These are phyloP conservation scores for Aspergillus carlsbadensis DNA, from an alignment of 495 filamentous ascomycete genomes.

Conservation along the genomic window DNA sequence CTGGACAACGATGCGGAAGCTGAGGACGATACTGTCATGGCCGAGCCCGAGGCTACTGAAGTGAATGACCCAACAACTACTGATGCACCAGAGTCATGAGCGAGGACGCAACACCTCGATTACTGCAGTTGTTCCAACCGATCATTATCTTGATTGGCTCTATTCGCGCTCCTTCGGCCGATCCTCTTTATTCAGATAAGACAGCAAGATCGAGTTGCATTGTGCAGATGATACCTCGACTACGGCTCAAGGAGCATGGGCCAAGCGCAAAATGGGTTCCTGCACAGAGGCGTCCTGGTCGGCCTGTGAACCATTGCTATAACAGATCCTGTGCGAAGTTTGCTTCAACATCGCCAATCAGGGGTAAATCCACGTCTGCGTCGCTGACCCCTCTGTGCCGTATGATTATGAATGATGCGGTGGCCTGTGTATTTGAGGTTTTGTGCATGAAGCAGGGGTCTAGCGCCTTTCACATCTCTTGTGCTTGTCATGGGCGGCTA, in stretches of 20 bases:
- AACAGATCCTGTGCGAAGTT: not conserved
- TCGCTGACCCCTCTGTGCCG: not conserved
- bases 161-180: not conserved
- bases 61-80: conserved; percentile 16
- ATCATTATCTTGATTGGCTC: conserved; percentile 5
- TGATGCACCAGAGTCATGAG: conserved; percentile 18
- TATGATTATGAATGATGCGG: not conserved
- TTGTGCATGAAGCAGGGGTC: not conserved
- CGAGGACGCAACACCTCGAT: conserved; percentile 4
- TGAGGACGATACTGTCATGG: conserved; percentile 5
- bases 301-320: not conserved
- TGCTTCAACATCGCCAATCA: not conserved
- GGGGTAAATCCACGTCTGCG: not conserved
- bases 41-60: conserved; percentile 17
- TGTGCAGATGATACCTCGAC: not conserved
- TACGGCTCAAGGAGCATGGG: not conserved
- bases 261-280: not conserved
- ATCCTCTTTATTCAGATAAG: not conserved
- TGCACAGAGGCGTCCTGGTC: not conserved
- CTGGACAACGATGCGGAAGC: conserved; percentile 23
- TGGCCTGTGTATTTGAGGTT: not conserved
- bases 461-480: not conserved
- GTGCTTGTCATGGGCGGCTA: conserved; percentile 6
- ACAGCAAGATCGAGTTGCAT: no score
- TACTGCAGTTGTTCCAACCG: not conserved